Evolutionary conservation across 805 yeast species (phyloP).

Genomic region (Kuraishia hungarica): DNA sequence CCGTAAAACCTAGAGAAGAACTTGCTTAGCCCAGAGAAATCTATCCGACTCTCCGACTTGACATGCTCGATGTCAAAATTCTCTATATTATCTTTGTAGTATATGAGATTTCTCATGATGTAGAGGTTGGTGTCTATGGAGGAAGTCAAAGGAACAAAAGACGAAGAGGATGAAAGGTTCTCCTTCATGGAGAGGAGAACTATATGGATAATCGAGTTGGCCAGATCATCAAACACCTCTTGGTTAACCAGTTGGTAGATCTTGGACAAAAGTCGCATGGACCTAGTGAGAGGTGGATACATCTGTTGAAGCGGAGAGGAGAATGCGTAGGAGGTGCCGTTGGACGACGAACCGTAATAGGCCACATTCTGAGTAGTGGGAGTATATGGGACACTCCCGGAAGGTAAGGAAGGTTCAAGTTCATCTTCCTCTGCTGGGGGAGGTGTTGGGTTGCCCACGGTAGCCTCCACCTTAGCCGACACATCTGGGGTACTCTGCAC

Average conservation of each 20-base stretch:
- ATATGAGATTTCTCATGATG: slow-evolving; percentile 61
- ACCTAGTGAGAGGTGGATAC: slow-evolving; percentile 66
- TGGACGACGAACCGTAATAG: not conserved
- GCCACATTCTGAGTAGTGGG: not conserved
- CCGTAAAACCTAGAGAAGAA: slow-evolving; percentile 27
- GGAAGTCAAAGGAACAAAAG: slow-evolving; percentile 28
- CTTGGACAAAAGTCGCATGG: slow-evolving; percentile 62
- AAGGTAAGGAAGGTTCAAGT: slow-evolving; percentile 13
- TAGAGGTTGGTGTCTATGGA: slow-evolving; percentile 51
- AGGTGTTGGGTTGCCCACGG: not conserved
- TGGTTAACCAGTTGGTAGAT: slow-evolving; percentile 76
- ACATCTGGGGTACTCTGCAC: too few relatives aligned
- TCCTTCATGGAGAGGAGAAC: slow-evolving; percentile 55
- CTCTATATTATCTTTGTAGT: slow-evolving; percentile 58
- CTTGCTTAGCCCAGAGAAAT: slow-evolving; percentile 66
- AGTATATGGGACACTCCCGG: not conserved
- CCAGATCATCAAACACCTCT: slow-evolving; percentile 77
- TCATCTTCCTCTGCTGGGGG: slow-evolving; percentile 10
- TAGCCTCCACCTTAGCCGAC: too few relatives aligned
- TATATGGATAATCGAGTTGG: slow-evolving; percentile 78
- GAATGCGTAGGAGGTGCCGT: too few relatives aligned
- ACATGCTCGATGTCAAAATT: slow-evolving; percentile 76
- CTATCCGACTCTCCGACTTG: slow-evolving; percentile 65
- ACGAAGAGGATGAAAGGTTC: slow-evolving; percentile 35
- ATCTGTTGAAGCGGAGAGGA: slow-evolving; percentile 8